Base-by-base conservation (phyloP, 164 flowering plant genomes). In the Vitis rupestris region DNA sequence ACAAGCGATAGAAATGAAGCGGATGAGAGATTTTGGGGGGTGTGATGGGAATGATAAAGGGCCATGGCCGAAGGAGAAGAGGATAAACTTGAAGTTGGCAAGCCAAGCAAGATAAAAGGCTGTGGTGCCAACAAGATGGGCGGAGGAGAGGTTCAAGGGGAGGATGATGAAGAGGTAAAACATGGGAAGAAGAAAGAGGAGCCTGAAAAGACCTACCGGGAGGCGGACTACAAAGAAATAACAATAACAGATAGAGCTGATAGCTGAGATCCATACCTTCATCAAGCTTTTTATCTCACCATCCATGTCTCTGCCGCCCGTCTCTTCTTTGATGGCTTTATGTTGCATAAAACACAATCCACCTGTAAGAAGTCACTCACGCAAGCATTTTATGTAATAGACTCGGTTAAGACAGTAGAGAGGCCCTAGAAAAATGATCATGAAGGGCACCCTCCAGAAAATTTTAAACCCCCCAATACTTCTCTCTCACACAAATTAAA, bases 21-120 rank as follows among this genome's bases (percentile, higher is more conserved):
- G 80, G 67, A 56, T 4, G 59, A 76, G 66, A 15, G 72, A n/a
- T 11, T n/a, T 51, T 4, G 72, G 80, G 19, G 61, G 57, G 44
- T 37, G 4, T 3, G 44, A 37, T 16, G 84, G 74, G 4, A 37
- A 52, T 8, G 72, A 67, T 27, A 84, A 30, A 48, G 85, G 87
- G 55, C 75, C 81, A 6, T 51, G 72, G 52, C 70, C 80, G 19
- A 80, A 80, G 74, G 84, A 31, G 74, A 82, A 80, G 74, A 82
- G 82, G 69, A 82, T 62, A 74, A 84, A 82, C 72, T 80, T 84
- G 80, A 78, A 84, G 56, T 69, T 84, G 63, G 70, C 76, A 30
- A 82, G 85, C 84, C 83, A 84, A n/a, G 64, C 12, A 30, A 84
- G 75, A 72, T 68, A 78, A 74, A 84, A 78, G 44, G 76, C 67